Evolutionary conservation across 441 rosid genomes (phyloP), one percentile per base, ranked within the genome.

Genomic region (Erysimum cheiri): DNA sequence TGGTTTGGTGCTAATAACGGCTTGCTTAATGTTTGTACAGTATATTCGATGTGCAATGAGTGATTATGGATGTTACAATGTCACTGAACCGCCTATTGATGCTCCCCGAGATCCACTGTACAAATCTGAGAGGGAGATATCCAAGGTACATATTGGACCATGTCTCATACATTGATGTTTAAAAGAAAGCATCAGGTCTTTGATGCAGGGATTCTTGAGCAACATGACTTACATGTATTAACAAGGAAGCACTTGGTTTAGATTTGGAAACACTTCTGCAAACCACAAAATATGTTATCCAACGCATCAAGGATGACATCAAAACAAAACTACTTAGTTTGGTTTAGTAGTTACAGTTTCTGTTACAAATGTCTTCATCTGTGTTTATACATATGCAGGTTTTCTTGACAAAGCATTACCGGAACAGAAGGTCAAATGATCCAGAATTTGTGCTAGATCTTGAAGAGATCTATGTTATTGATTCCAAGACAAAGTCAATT

Each of bases 391-490:
- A n/a, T 22, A 54, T 80, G 56, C 80, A 93, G 97, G 91, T 91
- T 69, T 88, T 93, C 86, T 80, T 93, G 80, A 85, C 91, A 47
- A 89, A 89, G 82, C 96, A 89, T 74, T 93, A 81, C 79, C 87
- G 85, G 72, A 93, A 91, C 61, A 64, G 93, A 70, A 85, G 96
- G 75, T 63, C 76, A 70, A 85, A 81, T 15, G 97, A 93, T 77
- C 95, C 88, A 11, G 95, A 93, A 54, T 93, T 93, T 81, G 87
- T 91, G 56, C 85, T 93, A 56, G 97, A 91, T 67, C 89, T 91
- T 84, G 97, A 93, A 80, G 97, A 93, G 84, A 91, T 93, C 36
- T 93, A 93, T 73, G 89, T 87, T 71, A 88, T 93, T 55, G 97
- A 93, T 64, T 89, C 97, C 17, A 87, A 81, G 80, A 87, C 92